Percentiles rank a stretch among this genome's conserved stretches.
Conservation (phyloP, 352 stramenopile genomes). For the Detonula confervacea region DNA sequence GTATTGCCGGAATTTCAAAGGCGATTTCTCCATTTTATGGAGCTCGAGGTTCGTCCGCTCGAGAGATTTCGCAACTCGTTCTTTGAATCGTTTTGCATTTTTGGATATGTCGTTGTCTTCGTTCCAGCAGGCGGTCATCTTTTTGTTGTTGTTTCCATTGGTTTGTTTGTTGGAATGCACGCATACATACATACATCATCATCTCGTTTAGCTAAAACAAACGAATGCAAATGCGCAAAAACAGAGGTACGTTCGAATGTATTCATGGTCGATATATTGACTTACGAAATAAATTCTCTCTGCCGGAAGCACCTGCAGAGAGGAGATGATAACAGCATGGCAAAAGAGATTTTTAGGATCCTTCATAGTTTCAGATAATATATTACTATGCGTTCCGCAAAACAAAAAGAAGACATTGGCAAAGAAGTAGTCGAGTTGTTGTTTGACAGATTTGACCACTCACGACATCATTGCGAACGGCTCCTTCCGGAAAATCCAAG, state of each 20-base stretch:
- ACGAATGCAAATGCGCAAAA: neutral
- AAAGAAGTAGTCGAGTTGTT: too few species aligned
- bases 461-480: conserved; percentile 23
- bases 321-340: neutral
- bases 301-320: conserved; percentile 17
- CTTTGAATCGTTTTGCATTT: neutral
- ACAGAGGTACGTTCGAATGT: neutral
- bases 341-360: too few species aligned
- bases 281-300: conserved; percentile 29
- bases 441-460: neutral
- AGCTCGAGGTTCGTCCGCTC: conserved; percentile 7
- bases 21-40: conserved; percentile 29
- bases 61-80: neutral
- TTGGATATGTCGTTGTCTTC: conserved; percentile 13
- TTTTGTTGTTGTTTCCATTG: too few species aligned
- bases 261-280: neutral
- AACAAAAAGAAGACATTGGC: too few species aligned
- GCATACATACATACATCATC: neutral
- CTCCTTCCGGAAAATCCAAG: conserved; percentile 54
- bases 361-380: too few species aligned
- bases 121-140: conserved; percentile 32
- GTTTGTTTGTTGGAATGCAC: too few species aligned
- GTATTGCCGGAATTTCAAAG: conserved; percentile 31
- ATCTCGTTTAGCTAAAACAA: too few species aligned
- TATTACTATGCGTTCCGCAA: too few species aligned